A percentile compares a stretch with the other conserved stretches of the same genome.
phyloP scores from a whole-genome alignment of 192 early-diverging fungal genomes.

The Dissophora globulifera region DNA sequence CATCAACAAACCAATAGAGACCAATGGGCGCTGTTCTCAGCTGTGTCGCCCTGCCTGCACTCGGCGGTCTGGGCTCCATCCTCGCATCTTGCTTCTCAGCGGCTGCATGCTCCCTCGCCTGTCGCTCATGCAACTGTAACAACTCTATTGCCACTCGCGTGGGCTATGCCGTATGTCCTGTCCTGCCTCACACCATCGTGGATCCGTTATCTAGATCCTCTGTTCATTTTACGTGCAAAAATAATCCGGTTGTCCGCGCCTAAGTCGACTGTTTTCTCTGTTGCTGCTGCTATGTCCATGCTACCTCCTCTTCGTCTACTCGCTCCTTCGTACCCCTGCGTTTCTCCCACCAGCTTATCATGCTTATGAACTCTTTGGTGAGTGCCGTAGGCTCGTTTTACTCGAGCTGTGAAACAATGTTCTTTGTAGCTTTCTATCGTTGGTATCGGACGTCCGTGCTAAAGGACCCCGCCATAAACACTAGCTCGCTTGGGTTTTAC shows the following conservation, averaged over 20 bases:
- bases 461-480: background rate
- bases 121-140: conserved; percentile 69
- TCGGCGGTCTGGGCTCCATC: conserved; percentile 50
- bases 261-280: too few species aligned
- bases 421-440: too few species aligned
- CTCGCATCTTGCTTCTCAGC: conserved; percentile 66
- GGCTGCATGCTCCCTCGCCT: conserved; percentile 67
- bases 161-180: conserved; percentile 64
- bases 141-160: conserved; percentile 68
- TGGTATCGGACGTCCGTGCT: too few species aligned
- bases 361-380: conserved; percentile 51
- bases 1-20: too few species aligned
- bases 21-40: conserved; percentile 68
- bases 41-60: conserved; percentile 62
- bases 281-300: too few species aligned
- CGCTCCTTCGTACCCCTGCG: too few species aligned
- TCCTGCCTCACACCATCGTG: too few species aligned
- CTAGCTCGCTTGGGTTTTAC: conserved; percentile 87
- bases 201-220: too few species aligned
- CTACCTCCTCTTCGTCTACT: too few species aligned
- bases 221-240: too few species aligned
- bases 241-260: too few species aligned
- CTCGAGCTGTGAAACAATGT: too few species aligned
- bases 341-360: conserved; percentile 32
- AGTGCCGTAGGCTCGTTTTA: background rate